Evolutionary conservation across 192 early-diverging fungal species (phyloP), one percentile per base, ranked within the genome.

Genomic region (Coemansia sp.): DNA sequence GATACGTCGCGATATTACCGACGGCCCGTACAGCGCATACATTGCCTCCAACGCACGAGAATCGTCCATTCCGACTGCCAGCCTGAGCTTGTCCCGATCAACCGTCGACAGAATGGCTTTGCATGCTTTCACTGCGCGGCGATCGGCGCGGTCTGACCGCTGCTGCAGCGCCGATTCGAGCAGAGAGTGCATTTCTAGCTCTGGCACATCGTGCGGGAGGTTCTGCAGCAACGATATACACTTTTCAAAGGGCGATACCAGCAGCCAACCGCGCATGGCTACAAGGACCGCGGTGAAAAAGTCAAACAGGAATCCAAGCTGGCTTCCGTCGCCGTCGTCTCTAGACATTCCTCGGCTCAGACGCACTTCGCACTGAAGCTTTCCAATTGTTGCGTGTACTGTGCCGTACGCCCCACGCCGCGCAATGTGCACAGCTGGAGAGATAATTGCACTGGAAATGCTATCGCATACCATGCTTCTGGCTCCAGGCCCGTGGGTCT

Each of bases 251-350:
- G 82, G 73, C 3, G 85, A 84, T 9, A 55, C 42, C 62, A 90
- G 59, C n/a, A 92, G 78, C 9, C 83, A 80, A 22, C 64, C 54
- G 9, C 86, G 78, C 34, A 89, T 67, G 55, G 84, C 90, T 83
- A 88, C 70, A 11, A 91, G 71, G 87, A 93, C 90, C 1, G 91
- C 88, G 8, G 84, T 83, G 43, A 83, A 82, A 75, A 91, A 90
- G 58, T 93, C 90, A 23, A 90, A 73, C 50, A 93, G 69, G 76
- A 93, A 90, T 36, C 87, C 87, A 70, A 89, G 84, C 15, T 76
- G 66, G 55, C 41, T 63, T 1, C 43, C 19, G 46, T 64, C 65
- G 7, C 48, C 64, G 9, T 63, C 82, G 22, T 73, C 71, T 38
- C 83, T 79, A 45, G 67, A 70, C 15, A 42, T n/a, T n/a, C 62